Conservation (phyloP, 2,329 filamentous ascomycete species). For the Parascedosporium putredinis region DNA sequence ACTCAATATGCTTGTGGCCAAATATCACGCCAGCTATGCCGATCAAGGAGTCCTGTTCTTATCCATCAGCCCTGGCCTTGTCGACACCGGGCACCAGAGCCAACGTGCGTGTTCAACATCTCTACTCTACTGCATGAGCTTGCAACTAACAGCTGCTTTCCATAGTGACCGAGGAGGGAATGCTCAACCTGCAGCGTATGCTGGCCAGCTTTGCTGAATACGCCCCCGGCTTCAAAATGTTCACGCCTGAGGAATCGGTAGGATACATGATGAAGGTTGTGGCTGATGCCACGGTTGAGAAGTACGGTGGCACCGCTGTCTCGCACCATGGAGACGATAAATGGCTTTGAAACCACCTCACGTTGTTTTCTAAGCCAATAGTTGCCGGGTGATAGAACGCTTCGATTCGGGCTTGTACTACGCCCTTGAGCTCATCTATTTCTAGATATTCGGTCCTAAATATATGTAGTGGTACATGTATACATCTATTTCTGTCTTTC, state of each 20-base stretch:
- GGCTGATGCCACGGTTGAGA: not conserved
- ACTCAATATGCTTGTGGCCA: slow-evolving; percentile 40
- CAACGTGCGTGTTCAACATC: slow-evolving; percentile 14
- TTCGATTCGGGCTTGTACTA: too few relatives aligned
- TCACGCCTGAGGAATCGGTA: not conserved
- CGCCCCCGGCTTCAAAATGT: not conserved
- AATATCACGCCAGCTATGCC: slow-evolving; percentile 39
- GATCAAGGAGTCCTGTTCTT: slow-evolving; percentile 42
- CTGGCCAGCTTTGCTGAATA: not conserved
- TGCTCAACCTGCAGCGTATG: not conserved
- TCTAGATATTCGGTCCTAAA: too few relatives aligned
- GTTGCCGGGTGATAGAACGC: too few relatives aligned
- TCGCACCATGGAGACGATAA: not conserved
- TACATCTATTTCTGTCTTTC: too few relatives aligned
- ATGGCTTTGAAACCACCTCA: not conserved
- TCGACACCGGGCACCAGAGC: slow-evolving; percentile 27
- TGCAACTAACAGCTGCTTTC: not conserved
- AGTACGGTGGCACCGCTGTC: not conserved
- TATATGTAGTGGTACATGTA: too few relatives aligned
- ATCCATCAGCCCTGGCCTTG: slow-evolving; percentile 38
- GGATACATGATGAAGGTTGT: not conserved
- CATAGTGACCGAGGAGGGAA: not conserved
- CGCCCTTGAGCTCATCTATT: too few relatives aligned
- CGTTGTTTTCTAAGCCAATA: too few relatives aligned
- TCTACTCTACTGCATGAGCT: not conserved